Percentiles rank a stretch among this genome's conserved stretches.
Conservation (phyloP, 2,329 filamentous ascomycete species). For the Acephala macrosclerotiorum region DNA sequence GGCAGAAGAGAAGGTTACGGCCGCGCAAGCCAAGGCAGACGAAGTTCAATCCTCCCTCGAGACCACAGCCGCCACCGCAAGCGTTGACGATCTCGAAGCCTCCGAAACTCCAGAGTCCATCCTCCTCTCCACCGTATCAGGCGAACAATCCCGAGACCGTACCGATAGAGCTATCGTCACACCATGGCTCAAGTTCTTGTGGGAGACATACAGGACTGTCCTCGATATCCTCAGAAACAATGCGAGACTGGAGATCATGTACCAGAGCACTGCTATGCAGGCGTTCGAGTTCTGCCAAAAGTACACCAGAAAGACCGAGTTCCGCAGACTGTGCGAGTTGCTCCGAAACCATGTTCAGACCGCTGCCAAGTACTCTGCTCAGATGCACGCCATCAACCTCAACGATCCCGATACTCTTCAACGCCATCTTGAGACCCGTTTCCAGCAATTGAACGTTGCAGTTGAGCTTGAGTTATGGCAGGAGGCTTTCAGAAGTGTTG, state of each 20-base stretch:
- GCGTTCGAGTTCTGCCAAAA: constrained; percentile 99
- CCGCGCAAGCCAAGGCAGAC: constrained; percentile 94
- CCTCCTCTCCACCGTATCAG: constrained; percentile 94
- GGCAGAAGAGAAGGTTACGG: constrained; percentile 93
- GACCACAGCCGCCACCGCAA: constrained; percentile 72
- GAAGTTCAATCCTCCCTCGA: constrained; percentile 91
- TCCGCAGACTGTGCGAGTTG: constrained; percentile 96
- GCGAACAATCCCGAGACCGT: constrained; percentile 95
- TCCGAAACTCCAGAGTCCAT: constrained; percentile 98
- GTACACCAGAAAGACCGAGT: constrained; percentile 98
- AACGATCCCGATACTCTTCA: constrained; percentile 97
- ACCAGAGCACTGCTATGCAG: constrained; percentile 97
- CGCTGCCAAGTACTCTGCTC: constrained; percentile 96
- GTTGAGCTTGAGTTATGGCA: constrained; percentile 99
- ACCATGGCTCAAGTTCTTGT: constrained; percentile 98
- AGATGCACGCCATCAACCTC: constrained; percentile 99
- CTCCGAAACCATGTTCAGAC: constrained; percentile 99
- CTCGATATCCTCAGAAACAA: constrained; percentile 99
- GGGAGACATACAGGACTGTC: constrained; percentile 99
- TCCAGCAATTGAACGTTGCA: constrained; percentile 97
- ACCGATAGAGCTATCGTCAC: constrained; percentile 98
- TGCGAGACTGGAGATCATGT: constrained; percentile 94
- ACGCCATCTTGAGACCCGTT: constrained; percentile 95
- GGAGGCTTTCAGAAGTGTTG: constrained; percentile 98
- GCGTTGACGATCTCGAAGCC: constrained; percentile 94